These are phyloP conservation scores for Sclerotinia spermophila DNA, from an alignment of 2,329 filamentous ascomycete genomes.

Conservation along the genomic window DNA sequence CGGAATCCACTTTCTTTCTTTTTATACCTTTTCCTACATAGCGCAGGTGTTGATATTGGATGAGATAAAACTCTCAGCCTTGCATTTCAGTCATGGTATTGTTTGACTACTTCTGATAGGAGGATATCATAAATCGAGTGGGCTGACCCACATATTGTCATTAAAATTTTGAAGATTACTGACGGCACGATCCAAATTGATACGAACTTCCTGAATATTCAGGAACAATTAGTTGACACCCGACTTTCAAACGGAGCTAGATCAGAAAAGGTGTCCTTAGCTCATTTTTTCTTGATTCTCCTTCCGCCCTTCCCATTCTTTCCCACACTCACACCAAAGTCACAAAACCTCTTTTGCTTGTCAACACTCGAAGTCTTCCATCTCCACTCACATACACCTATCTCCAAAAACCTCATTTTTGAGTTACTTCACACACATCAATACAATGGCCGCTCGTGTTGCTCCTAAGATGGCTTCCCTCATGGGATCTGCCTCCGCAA, in stretches of 20 bases:
- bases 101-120: not conserved
- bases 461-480: slow-evolving; percentile 73
- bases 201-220: not conserved
- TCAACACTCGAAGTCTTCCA: slow-evolving; percentile 17
- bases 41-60: slow-evolving; percentile 4
- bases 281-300: slow-evolving; percentile 16
- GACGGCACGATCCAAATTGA: not conserved
- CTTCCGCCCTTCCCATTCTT: slow-evolving; percentile 18
- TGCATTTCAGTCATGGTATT: slow-evolving; percentile 14
- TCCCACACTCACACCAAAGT: slow-evolving; percentile 11
- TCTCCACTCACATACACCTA: slow-evolving; percentile 17
- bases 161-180: not conserved
- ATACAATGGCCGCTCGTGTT: slow-evolving; percentile 79
- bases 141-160: slow-evolving; percentile 6
- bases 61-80: slow-evolving; percentile 9
- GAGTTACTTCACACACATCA: slow-evolving; percentile 39
- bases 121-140: not conserved
- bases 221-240: slow-evolving; percentile 9
- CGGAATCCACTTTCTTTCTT: not conserved
- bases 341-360: slow-evolving; percentile 13
- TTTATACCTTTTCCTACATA: not conserved
- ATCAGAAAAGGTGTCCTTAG: slow-evolving; percentile 8
- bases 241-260: slow-evolving; percentile 18
- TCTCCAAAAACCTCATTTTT: slow-evolving; percentile 23
- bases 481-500: slow-evolving; percentile 58